Evolutionary conservation across 768 basidiomycete genomes (phyloP).

Genomic region (Termitomyces sp.): DNA sequence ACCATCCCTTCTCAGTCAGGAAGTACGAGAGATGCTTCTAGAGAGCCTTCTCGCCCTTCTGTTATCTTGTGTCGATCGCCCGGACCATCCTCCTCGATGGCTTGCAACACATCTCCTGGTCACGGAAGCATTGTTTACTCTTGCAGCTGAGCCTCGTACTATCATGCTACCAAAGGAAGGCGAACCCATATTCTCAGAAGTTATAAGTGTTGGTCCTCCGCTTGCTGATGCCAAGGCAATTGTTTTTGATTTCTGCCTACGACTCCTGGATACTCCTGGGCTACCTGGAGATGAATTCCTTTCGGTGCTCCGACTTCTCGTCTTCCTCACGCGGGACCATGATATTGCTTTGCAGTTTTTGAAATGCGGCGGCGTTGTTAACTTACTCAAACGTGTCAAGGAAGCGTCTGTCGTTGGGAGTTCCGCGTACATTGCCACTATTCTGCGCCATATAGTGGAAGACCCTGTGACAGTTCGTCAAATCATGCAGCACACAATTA

Average conservation of each 20-base stretch:
- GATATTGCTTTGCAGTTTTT: conserved; percentile 62
- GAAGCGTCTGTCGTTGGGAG: conserved; percentile 57
- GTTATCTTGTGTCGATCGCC: conserved; percentile 44
- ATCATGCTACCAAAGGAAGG: conserved; percentile 67
- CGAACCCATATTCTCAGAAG: conserved; percentile 49
- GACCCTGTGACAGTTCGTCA: conserved; percentile 56
- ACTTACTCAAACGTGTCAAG: conserved; percentile 65
- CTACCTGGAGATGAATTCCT: conserved; percentile 79
- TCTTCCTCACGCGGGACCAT: conserved; percentile 76
- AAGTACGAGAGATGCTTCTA: conserved; percentile 55
- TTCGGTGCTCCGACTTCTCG: conserved; percentile 75
- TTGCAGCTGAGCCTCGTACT: conserved; percentile 65
- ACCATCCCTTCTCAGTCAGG: conserved; percentile 49
- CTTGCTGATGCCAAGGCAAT: conserved; percentile 56
- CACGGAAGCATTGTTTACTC: conserved; percentile 74
- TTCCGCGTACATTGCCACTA: conserved; percentile 79
- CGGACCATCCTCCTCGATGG: conserved; percentile 78
- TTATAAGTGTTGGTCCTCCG: conserved; percentile 52
- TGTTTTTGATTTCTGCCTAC: conserved; percentile 73
- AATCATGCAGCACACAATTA: conserved; percentile 81
- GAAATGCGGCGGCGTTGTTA: conserved; percentile 52
- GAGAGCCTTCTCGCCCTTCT: conserved; percentile 64
- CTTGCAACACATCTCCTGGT: conserved; percentile 81
- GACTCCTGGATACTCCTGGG: conserved; percentile 57
- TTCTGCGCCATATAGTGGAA: conserved; percentile 91